These are phyloP conservation scores for Anisodus tanguticus DNA, from an alignment of 257 asterid species.

Conservation along the genomic window DNA sequence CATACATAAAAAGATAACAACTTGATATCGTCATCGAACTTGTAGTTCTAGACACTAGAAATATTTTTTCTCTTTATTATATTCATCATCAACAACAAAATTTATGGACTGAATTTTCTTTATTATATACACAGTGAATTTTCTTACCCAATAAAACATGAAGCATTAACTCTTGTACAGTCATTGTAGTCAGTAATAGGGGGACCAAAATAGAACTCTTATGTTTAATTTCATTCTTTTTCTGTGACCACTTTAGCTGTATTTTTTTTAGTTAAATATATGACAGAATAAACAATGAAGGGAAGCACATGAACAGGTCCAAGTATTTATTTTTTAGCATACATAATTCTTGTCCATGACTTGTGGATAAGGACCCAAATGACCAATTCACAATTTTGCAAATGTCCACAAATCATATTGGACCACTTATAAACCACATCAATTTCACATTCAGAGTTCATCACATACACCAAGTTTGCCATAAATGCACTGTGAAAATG, in stretches of 20 bases:
- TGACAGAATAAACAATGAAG: neutral
- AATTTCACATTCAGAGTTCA: slow-evolving; percentile 12
- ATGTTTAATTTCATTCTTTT: neutral
- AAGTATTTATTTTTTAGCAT: slow-evolving; percentile 13
- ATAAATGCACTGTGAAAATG: slow-evolving; percentile 31
- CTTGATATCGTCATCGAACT: neutral
- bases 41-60: neutral
- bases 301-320: slow-evolving; percentile 26
- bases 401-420: neutral
- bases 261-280: neutral
- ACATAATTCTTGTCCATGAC: neutral
- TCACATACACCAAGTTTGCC: slow-evolving; percentile 29
- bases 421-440: slow-evolving; percentile 26
- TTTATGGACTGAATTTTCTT: neutral
- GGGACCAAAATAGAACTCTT: slow-evolving; percentile 17
- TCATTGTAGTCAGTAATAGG: slow-evolving; percentile 24
- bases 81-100: neutral
- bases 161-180: neutral
- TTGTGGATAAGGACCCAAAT: slow-evolving; percentile 26
- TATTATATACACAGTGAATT: neutral
- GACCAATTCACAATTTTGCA: neutral
- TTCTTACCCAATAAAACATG: neutral
- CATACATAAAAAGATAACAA: neutral
- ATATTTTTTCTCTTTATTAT: too few species aligned
- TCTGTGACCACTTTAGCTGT: slow-evolving; percentile 22